Evolutionary conservation across 164 flowering plant genomes (phyloP), one percentile per base, ranked within the genome.

Genomic region (Stephania japonica): DNA sequence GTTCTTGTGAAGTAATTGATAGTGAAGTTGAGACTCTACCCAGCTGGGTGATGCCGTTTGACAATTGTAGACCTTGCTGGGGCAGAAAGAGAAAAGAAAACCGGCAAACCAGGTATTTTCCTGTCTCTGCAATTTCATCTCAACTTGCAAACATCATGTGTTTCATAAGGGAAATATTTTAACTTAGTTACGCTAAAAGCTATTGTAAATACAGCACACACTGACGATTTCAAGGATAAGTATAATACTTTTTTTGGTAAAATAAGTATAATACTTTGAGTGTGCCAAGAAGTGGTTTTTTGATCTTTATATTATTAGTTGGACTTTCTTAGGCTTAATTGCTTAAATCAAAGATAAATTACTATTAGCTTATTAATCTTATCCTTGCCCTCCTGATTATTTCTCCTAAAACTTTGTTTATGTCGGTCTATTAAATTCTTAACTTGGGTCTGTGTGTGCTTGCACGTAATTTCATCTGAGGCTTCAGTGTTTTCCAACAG

Each of bases 31-130:
- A 75, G 32, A 72, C n/a, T n/a, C n/a, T n/a, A n/a, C 13, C 72
- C 76, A 70, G n/a, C 42, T 68, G 53, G 75, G 70, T 71, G 63
- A 67, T 78, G 81, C 89, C 73, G 85, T 84, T 77, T 94, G 73
- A 92, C 92, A 23, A 86, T 94, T 56, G 87, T 89, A 75, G 97
- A 94, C 79, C 90, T 94, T 76, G 98, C 97, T 75, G 97, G 98
- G 62, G 93, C 98, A 59, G 98, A 94, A 84, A 89, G 90, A 77
- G 94, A 89, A 69, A 87, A 84, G 77, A 88, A 79, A 81, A 94
- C 97, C 19, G 97, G 98, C 53, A 90, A n/a, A 89, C 83, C 93
- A 91, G 98, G 98, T 91, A 38, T 21, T n/a, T 43, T 41, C 23
- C 42, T 42, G 12, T 7, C n/a, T n/a, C n/a, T n/a, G n/a, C n/a